Evolutionary conservation across 805 yeast species (phyloP), one percentile per base, ranked within the genome.

Genomic region (Candida tammaniensis): DNA sequence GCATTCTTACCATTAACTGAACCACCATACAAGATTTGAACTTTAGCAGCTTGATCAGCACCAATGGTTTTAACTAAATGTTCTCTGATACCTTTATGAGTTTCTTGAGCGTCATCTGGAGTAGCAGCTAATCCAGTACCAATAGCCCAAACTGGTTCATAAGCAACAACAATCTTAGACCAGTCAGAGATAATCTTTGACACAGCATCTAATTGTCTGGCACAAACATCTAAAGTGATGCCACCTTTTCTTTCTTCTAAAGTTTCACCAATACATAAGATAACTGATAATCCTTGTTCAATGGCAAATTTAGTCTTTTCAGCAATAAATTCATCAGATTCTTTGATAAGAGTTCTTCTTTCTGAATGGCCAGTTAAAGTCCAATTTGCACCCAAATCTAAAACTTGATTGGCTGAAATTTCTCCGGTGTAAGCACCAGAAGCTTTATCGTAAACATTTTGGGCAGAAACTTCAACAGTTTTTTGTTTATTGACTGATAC

Each of bases 131-230:
- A 80, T 61, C 98, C 98, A 53, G 98, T 89, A 66, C 98, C 98
- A 55, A 93, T 93, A 55, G 98, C 98, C 98, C 98, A 93, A 51
- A 93, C 96, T 55, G 98, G 98, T 75, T 93, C 98, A 74, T 93
- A 93, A 57, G 98, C 98, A 64, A 93, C 71, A 48, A 93, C 98
- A 50, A 93, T 74, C 66, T 85, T 76, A 46, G 83, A 55, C 98
- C 98, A 91, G 80, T 89, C 97, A 40, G 64, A 58, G 45, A 87
- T 81, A 43, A 82, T 72, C 61, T 79, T 83, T 56, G 84, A 69
- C 43, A 84, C 97, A 44, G 98, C 96, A 50, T 78, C 74, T 59
- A 91, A 75, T 77, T 93, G 98, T 73, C 85, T 80, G 63, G 83
- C 77, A 67, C 86, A 82, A 45, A 93, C 95, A 18, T 79, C 77